Base-by-base conservation (phyloP, 345 rosid genomes). In the Gossypium raimondii region DNA sequence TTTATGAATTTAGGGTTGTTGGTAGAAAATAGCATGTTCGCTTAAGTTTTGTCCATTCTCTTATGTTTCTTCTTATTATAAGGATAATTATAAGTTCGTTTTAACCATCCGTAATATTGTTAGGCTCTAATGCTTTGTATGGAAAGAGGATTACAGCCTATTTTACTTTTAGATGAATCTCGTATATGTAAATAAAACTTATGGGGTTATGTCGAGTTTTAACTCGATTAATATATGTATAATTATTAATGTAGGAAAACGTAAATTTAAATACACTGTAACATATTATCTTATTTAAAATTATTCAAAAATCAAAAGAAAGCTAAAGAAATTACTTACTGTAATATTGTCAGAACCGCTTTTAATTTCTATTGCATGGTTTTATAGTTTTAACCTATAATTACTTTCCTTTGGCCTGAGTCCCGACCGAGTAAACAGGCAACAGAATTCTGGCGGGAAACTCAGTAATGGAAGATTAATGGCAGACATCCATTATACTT, bases 401-500 rank as follows among this genome's bases (percentile, higher is more conserved):
- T 55, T 7, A 63, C 51, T 61, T 9, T 64, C 68, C 16, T 45
- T 9, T 8, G 10, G 10, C 50, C 50, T 45, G 50, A 45, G 50
- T 45, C 50, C 50, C 18, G 68, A 41, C 50, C 9, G 48, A 38
- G 24, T 17, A 2, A 34, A 8, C 67, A 38, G 48, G 8, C 24
- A 63, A 58, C 67, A 76, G 38, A 27, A 48, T 47, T 27, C 20
- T 58, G 75, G 75, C 44, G 56, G 11, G 56, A 14, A 47, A 47
- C 13, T 11, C 51, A 27, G 3, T 24, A 34, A 34, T 34, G 17
- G 47, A 44, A 63, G 57, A 14, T 59, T 59, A 59, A 48, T 25
- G 60, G 18, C 50, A 11, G 59, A 18, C 11, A 5, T 48, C 72
- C 73, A 58, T 22, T 9, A 47, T 43, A 27, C 73, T 14, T 16